These are phyloP conservation scores for Cryphonectria japonica DNA, from an alignment of 2,329 filamentous ascomycete genomes.

Conservation along the genomic window DNA sequence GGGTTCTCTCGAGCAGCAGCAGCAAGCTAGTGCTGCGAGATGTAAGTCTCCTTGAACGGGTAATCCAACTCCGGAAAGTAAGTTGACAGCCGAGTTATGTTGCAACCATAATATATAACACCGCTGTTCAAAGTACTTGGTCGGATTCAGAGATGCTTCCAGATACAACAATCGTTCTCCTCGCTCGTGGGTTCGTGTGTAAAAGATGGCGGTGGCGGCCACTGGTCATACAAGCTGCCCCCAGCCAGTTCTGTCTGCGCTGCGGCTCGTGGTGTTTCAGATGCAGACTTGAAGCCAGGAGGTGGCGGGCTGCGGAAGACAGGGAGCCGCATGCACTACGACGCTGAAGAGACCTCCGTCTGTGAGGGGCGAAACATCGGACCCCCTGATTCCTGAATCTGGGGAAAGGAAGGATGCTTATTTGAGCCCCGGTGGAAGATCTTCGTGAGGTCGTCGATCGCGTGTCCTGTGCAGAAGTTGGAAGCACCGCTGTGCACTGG, in stretches of 20 bases:
- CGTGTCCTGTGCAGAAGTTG: neutral
- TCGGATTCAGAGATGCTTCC: neutral
- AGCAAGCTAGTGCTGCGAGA: neutral
- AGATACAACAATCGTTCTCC: neutral
- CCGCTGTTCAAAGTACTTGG: neutral
- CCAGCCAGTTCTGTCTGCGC: neutral
- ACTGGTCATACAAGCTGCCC: neutral
- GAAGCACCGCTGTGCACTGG: neutral
- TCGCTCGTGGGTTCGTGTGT: neutral
- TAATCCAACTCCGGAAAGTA: neutral
- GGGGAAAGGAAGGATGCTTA: neutral
- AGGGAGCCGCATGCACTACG: neutral
- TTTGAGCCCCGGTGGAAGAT: neutral
- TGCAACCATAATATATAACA: neutral
- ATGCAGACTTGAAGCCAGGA: constrained; percentile 1
- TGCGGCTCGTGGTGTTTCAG: constrained; percentile 15
- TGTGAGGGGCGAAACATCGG: neutral
- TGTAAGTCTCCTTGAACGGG: neutral
- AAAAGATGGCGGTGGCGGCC: neutral
- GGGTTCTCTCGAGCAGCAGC: neutral
- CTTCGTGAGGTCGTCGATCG: neutral
- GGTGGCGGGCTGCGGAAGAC: constrained; percentile 3
- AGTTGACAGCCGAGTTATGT: neutral
- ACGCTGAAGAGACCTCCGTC: neutral
- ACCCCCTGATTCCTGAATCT: neutral